A percentile compares a stretch with the other conserved stretches of the same genome.
phyloP scores from a whole-genome alignment of 352 stramenopile species.

The Phytophthora uliginosa region DNA sequence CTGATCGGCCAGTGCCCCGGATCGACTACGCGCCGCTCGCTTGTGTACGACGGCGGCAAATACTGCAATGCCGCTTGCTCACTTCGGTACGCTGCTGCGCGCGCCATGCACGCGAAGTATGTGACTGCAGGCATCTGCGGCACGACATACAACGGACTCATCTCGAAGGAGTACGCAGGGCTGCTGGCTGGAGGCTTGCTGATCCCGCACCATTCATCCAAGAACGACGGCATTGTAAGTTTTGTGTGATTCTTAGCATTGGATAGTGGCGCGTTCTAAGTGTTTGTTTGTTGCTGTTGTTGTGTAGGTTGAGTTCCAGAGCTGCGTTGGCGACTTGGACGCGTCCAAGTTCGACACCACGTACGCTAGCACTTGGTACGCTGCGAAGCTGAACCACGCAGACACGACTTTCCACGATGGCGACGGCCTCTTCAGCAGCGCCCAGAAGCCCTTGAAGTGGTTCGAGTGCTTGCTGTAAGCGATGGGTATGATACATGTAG shows the following conservation, averaged over 20 bases:
- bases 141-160: conserved; percentile 45
- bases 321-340: conserved; percentile 53
- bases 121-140: conserved; percentile 55
- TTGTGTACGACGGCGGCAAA: conserved; percentile 52
- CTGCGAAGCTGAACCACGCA: conserved; percentile 66
- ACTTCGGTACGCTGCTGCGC: conserved; percentile 44
- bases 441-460: conserved; percentile 72
- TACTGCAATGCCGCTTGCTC: conserved; percentile 35
- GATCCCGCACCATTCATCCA: conserved; percentile 54
- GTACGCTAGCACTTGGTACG: conserved; percentile 58
- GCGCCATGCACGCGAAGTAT: conserved; percentile 42
- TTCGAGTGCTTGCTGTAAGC: conserved; percentile 60
- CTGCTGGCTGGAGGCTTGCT: conserved; percentile 43
- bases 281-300: not conserved
- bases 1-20: conserved; percentile 57
- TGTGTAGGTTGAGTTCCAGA: conserved; percentile 66
- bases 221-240: conserved; percentile 68
- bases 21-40: conserved; percentile 36
- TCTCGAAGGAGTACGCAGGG: conserved; percentile 46
- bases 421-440: conserved; percentile 56
- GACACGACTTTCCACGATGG: conserved; percentile 70
- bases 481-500: not conserved
- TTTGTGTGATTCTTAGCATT: not conserved
- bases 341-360: conserved; percentile 40
- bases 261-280: not conserved